These are phyloP conservation scores for Boletus tomentosulus DNA, from an alignment of 768 basidiomycete species.

Conservation along the genomic window DNA sequence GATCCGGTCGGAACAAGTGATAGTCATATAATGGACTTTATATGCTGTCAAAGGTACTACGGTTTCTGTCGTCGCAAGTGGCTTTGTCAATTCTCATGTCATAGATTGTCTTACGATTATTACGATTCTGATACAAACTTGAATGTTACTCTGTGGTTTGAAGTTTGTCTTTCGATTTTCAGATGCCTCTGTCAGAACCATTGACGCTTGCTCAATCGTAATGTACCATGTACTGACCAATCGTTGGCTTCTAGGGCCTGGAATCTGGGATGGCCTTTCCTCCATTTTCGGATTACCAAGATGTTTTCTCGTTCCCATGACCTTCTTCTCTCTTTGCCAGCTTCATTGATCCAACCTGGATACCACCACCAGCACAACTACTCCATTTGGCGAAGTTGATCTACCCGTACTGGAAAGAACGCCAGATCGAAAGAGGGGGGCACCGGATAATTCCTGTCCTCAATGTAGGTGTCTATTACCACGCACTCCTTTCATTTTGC, in stretches of 20 bases:
- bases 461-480: conserved; percentile 54
- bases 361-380: conserved; percentile 61
- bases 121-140: too few relatives aligned
- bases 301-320: conserved; percentile 57
- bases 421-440: conserved; percentile 75
- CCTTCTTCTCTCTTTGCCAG: conserved; percentile 63
- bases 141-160: too few relatives aligned
- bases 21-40: too few relatives aligned
- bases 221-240: too few relatives aligned
- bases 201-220: too few relatives aligned
- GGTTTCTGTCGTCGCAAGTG: too few relatives aligned
- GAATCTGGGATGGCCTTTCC: conserved; percentile 69
- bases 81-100: too few relatives aligned
- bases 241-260: conserved; percentile 40
- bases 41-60: too few relatives aligned
- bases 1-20: too few relatives aligned
- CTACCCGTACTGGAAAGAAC: conserved; percentile 89
- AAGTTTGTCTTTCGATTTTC: too few relatives aligned
- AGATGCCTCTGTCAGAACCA: too few relatives aligned
- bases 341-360: conserved; percentile 61
- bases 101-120: too few relatives aligned
- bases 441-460: conserved; percentile 82
- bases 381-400: conserved; percentile 65
- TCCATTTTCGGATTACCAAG: conserved; percentile 69
- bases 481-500: not conserved